Evolutionary conservation across 441 rosid genomes (phyloP).

Genomic region (Pelargonium fulgidum): DNA sequence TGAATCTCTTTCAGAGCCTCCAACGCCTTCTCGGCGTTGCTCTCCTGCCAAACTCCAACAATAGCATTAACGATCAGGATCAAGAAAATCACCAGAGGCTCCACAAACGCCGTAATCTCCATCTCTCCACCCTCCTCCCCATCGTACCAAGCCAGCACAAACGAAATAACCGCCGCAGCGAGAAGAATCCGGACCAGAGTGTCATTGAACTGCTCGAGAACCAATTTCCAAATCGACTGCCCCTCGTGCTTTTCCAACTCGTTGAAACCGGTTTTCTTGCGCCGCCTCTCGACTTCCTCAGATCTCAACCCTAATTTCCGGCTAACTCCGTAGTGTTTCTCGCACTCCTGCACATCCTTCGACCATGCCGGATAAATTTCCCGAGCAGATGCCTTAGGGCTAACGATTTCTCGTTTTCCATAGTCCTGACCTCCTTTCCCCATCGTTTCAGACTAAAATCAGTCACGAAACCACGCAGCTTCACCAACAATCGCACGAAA

Average conservation of each 20-base stretch:
- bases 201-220: constrained; percentile 39
- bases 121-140: constrained; percentile 33
- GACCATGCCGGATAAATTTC: constrained; percentile 36
- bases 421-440: constrained; percentile 3
- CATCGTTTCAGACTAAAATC: background rate
- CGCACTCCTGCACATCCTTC: constrained; percentile 28
- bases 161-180: constrained; percentile 34
- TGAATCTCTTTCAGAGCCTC: constrained; percentile 43
- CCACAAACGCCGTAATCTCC: constrained; percentile 42
- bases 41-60: constrained; percentile 47
- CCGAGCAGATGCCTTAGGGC: constrained; percentile 5
- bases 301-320: constrained; percentile 23
- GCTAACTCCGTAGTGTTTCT: constrained; percentile 27
- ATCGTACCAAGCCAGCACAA: constrained; percentile 36
- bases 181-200: constrained; percentile 36
- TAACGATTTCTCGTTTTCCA: background rate
- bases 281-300: constrained; percentile 25
- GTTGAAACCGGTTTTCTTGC: constrained; percentile 26
- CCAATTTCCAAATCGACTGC: constrained; percentile 29
- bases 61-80: constrained; percentile 37
- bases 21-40: constrained; percentile 41
- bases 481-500: too few relatives aligned
- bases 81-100: constrained; percentile 41
- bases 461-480: too few relatives aligned
- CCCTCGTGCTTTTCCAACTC: constrained; percentile 39